Evolutionary conservation across 176 grass and related monocot species (phyloP).

Genomic region (Saccharum officinarum): DNA sequence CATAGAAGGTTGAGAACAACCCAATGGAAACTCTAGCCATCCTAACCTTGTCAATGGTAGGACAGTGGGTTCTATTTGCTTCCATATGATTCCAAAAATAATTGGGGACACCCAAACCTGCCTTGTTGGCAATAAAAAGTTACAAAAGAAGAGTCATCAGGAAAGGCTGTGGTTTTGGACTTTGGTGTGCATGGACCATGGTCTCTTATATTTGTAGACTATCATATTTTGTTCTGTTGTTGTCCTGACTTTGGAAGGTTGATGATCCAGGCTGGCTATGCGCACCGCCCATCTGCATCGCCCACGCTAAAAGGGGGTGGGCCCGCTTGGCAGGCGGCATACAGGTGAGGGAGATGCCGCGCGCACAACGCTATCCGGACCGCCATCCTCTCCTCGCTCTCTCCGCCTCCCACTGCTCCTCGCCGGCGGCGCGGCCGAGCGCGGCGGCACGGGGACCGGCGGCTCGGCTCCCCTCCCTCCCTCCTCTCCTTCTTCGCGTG

Average conservation of each 20-base stretch:
- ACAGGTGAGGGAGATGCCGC: too few relatives aligned
- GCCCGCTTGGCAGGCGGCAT: too few relatives aligned
- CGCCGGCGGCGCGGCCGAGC: too few relatives aligned
- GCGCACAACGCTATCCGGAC: too few relatives aligned
- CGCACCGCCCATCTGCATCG: too few relatives aligned
- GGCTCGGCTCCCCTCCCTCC: too few relatives aligned
- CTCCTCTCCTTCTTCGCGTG: too few relatives aligned
- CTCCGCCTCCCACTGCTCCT: too few relatives aligned
- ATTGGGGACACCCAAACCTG: neutral
- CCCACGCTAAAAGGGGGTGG: too few relatives aligned
- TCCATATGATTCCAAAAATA: conserved; percentile 1
- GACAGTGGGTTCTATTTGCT: conserved; percentile 8
- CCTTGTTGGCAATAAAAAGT: neutral
- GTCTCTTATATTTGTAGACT: neutral
- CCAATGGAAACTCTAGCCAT: neutral
- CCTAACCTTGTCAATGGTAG: neutral
- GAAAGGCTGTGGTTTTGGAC: neutral
- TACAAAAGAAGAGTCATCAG: neutral
- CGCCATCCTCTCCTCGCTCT: too few relatives aligned
- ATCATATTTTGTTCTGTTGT: neutral
- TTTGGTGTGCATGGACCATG: neutral
- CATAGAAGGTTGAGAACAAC: neutral
- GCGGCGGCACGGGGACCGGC: too few relatives aligned
- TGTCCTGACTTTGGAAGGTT: conserved; percentile 10
- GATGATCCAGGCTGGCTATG: neutral